Evolutionary conservation across 2,329 filamentous ascomycete species (phyloP).

Genomic region (Colletotrichum lentis): DNA sequence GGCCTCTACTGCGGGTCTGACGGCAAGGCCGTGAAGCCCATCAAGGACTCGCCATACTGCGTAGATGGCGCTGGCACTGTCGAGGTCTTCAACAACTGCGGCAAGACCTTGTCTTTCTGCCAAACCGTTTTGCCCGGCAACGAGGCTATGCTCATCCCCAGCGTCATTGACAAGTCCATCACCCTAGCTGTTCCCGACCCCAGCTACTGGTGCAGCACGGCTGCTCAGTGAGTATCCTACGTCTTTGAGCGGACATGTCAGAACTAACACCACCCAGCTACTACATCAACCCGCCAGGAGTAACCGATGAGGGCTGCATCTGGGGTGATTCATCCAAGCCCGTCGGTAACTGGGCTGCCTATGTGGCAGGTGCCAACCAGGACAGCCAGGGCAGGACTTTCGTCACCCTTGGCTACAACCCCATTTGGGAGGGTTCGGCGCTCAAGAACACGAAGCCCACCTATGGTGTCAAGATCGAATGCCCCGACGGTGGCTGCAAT

Average conservation of each 20-base stretch:
- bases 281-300: slow-evolving; percentile 80
- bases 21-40: slow-evolving; percentile 74
- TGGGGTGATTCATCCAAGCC: slow-evolving; percentile 73
- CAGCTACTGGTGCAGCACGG: slow-evolving; percentile 75
- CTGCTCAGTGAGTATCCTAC: slow-evolving; percentile 72
- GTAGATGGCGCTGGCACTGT: slow-evolving; percentile 72
- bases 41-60: slow-evolving; percentile 73
- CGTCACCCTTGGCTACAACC: slow-evolving; percentile 81
- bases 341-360: slow-evolving; percentile 79
- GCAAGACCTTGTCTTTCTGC: slow-evolving; percentile 72
- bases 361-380: slow-evolving; percentile 78
- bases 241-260: not conserved
- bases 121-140: slow-evolving; percentile 82
- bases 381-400: slow-evolving; percentile 71
- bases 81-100: slow-evolving; percentile 71
- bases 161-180: slow-evolving; percentile 65
- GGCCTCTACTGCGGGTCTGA: slow-evolving; percentile 75
- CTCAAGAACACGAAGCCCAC: slow-evolving; percentile 66
- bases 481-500: slow-evolving; percentile 70
- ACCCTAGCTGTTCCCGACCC: slow-evolving; percentile 74
- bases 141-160: slow-evolving; percentile 84
- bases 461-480: slow-evolving; percentile 76
- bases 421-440: slow-evolving; percentile 69
- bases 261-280: slow-evolving; percentile 56
- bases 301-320: slow-evolving; percentile 69